A percentile compares a stretch with the other conserved stretches of the same genome.
Evolutionary conservation across 2,329 filamentous ascomycete species (phyloP).

Genomic region (Trichoderma sp.): DNA sequence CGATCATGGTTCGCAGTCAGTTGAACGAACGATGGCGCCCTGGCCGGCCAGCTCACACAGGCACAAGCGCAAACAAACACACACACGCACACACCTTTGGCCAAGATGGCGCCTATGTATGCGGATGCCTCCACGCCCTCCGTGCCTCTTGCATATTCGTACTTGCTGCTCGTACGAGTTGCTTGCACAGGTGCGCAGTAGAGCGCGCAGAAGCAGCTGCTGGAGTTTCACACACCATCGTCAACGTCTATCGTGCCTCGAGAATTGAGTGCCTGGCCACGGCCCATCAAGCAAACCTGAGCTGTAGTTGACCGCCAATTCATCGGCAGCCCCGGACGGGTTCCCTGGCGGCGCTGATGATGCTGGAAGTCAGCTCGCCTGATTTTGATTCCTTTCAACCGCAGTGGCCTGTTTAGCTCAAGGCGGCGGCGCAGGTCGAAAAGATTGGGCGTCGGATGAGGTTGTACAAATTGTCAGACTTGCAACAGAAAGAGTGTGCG

Average conservation of each 20-base stretch:
- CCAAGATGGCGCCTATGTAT: neutral
- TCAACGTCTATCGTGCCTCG: neutral
- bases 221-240: slow-evolving; percentile 9
- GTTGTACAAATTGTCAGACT: neutral
- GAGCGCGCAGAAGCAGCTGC: slow-evolving; percentile 2
- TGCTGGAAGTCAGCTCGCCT: slow-evolving; percentile 20
- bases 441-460: neutral
- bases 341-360: slow-evolving; percentile 19
- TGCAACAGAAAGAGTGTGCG: neutral
- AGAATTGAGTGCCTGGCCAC: neutral
- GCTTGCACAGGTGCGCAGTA: no score
- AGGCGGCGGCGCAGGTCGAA: neutral
- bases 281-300: neutral
- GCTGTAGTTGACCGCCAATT: slow-evolving; percentile 52
- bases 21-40: slow-evolving; percentile 35
- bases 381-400: slow-evolving; percentile 1
- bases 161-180: neutral
- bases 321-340: slow-evolving; percentile 36
- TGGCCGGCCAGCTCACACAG: slow-evolving; percentile 24
- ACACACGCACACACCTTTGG: neutral
- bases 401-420: slow-evolving; percentile 1
- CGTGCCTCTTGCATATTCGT: neutral
- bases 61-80: neutral
- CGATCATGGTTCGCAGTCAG: slow-evolving; percentile 35
- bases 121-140: slow-evolving; percentile 2